A percentile compares a stretch with the other conserved stretches of the same genome.
These are phyloP conservation scores for Boletus bicolor DNA, from an alignment of 768 basidiomycete species.

Conservation along the genomic window DNA sequence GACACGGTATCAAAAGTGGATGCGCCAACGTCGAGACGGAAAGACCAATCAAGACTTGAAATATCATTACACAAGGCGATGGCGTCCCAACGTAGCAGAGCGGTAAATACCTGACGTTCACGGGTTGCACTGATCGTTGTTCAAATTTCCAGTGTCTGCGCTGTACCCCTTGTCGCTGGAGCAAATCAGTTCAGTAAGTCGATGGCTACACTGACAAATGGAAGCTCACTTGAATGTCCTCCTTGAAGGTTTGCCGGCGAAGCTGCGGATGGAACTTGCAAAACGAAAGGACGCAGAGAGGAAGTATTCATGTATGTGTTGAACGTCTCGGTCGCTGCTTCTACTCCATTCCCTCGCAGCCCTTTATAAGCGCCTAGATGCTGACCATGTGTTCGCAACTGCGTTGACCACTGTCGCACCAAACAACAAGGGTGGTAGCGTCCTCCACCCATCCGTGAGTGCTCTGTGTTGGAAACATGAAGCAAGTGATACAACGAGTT, in stretches of 20 bases:
- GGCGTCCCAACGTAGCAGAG: slow-evolving; percentile 44
- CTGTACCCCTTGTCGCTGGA: slow-evolving; percentile 48
- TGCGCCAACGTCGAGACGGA: slow-evolving; percentile 28
- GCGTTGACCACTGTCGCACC: slow-evolving; percentile 58
- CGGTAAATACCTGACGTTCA: slow-evolving; percentile 35
- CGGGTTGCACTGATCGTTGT: background rate
- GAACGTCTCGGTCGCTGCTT: background rate
- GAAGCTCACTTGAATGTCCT: background rate
- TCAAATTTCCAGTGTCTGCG: slow-evolving; percentile 40
- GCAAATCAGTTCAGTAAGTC: slow-evolving; percentile 52
- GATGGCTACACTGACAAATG: background rate
- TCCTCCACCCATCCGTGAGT: slow-evolving; percentile 47
- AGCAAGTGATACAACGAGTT: background rate
- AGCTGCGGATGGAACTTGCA: slow-evolving; percentile 37
- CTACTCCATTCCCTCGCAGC: slow-evolving; percentile 32
- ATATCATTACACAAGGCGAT: slow-evolving; percentile 56
- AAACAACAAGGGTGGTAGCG: slow-evolving; percentile 42
- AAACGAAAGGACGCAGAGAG: slow-evolving; percentile 27
- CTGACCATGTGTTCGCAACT: slow-evolving; percentile 54
- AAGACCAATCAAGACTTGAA: slow-evolving; percentile 33
- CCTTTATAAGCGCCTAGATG: slow-evolving; percentile 56
- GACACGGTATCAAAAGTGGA: slow-evolving; percentile 41
- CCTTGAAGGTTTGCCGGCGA: slow-evolving; percentile 41
- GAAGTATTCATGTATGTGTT: slow-evolving; percentile 26
- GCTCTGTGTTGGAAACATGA: background rate